Conservation (phyloP, 2,329 filamentous ascomycete species). For the Madurella mycetomatis region DNA sequence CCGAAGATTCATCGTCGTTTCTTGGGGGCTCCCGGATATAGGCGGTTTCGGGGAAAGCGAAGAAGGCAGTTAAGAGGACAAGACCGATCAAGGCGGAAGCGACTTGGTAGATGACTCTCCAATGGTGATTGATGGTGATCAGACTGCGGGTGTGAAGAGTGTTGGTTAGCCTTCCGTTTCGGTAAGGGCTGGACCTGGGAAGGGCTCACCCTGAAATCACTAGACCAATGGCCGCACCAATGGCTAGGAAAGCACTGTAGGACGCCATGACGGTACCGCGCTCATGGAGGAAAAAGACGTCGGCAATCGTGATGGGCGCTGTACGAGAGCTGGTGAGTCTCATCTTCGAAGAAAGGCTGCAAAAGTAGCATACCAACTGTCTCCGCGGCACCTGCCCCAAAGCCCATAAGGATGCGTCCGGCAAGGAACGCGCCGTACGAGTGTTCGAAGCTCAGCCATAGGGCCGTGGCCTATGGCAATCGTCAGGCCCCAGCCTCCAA, state of each 20-base stretch:
- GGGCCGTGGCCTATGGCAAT: conserved; percentile 27
- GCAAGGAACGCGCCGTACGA: conserved; percentile 40
- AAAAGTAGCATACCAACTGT: conserved; percentile 33
- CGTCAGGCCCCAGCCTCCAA: background rate
- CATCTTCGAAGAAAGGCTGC: background rate
- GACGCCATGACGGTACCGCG: conserved; percentile 48
- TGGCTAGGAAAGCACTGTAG: conserved; percentile 39
- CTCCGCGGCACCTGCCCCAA: conserved; percentile 51
- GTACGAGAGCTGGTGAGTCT: conserved; percentile 25
- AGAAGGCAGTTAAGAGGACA: conserved; percentile 44
- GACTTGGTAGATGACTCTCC: conserved; percentile 51
- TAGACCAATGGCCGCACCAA: conserved; percentile 41
- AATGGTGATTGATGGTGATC: conserved; percentile 45
- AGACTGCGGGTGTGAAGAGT: conserved; percentile 28
- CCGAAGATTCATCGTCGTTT: conserved; percentile 3
- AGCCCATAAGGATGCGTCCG: conserved; percentile 48
- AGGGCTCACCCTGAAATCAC: conserved; percentile 37
- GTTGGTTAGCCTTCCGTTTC: background rate
- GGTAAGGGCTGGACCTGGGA: too few species aligned
- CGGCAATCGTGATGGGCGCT: conserved; percentile 48
- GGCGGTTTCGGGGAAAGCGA: conserved; percentile 53
- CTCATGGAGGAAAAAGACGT: conserved; percentile 55
- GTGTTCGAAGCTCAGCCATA: conserved; percentile 42
- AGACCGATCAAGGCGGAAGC: conserved; percentile 46
- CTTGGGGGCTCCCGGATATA: conserved; percentile 34